Conservation (phyloP, 1,284 basidiomycete genomes). For the Tetrapyrgos nigripes region DNA sequence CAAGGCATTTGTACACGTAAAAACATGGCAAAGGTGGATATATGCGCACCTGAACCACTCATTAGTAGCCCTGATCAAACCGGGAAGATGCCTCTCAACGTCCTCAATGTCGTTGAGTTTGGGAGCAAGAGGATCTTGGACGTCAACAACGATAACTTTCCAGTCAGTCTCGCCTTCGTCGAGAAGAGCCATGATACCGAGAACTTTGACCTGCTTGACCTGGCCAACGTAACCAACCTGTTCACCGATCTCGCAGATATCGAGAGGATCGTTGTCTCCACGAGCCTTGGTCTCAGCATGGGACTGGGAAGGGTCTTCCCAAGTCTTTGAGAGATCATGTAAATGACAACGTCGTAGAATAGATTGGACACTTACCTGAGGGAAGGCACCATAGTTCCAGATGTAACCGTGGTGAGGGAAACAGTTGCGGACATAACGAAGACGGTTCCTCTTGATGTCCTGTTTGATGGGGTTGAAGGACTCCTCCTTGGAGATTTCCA, state of each 20-base stretch:
- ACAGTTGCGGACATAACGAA: constrained; percentile 99
- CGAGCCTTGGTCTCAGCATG: constrained; percentile 99
- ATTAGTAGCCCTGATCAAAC: constrained; percentile 94
- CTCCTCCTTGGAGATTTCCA: constrained; percentile 99
- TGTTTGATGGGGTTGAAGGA: constrained; percentile 99
- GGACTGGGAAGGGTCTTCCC: constrained; percentile 91
- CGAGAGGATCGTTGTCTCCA: constrained; percentile 99
- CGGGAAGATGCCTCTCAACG: constrained; percentile 97
- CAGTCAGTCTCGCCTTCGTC: constrained; percentile 99
- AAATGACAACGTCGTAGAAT: background rate
- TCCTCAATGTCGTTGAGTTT: constrained; percentile 99
- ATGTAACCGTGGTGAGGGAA: constrained; percentile 99
- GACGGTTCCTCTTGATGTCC: constrained; percentile 95
- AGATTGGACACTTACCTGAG: constrained; percentile 65
- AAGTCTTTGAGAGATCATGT: constrained; percentile 69
- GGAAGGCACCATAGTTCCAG: constrained; percentile 99
- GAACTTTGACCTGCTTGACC: constrained; percentile 99
- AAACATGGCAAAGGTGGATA: constrained; percentile 1
- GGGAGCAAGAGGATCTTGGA: constrained; percentile 94
- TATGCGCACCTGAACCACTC: constrained; percentile 88
- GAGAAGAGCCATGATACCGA: constrained; percentile 99
- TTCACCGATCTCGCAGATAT: constrained; percentile 99
- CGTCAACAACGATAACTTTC: constrained; percentile 98
- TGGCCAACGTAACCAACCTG: constrained; percentile 98
- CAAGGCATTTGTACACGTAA: constrained; percentile 12